Base-by-base conservation (phyloP, 371 early-diverging fungal species). In the Actinomucor elegans region DNA sequence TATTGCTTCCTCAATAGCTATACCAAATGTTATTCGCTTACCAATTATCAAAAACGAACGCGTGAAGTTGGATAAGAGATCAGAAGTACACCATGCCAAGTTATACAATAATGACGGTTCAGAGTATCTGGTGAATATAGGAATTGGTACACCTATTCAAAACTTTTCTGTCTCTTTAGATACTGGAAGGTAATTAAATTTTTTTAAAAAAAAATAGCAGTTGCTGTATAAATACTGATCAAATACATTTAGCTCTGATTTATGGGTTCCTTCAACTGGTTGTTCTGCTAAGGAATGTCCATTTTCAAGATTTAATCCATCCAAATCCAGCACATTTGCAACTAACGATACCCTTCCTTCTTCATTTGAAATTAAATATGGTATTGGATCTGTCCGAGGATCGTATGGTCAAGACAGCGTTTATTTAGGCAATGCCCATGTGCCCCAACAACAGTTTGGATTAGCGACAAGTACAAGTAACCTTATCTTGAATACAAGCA, bases 361-460 rank as follows among this genome's bases (percentile, higher is more conserved):
- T n/a, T n/a, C n/a, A n/a, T 66, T 66, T 20, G 11, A 24, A 1
- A 42, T 70, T 5, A 20, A 21, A 6, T 70, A 66, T 45, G 66
- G 66, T 18, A 45, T 57, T 24, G 71, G 71, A 31, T 32, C 37
- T 31, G 66, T 57, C 12, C 26, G 48, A 23, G 66, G 71, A 5
- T 32, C 44, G 1, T 63, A 59, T 52, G 71, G 42, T 11, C 51
- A 23, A 33, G 71, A 70, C 28, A 47, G 37, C n/a, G 61, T 62
- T 1, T 18, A 26, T 10, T 20, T 70, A 32, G 53, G 63, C 17
- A n/a, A 47, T 1, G 64, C 58, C 9, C 66, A 68, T 17, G 55
- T 68, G 3, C 24, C 47, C 2, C 47, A 68, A 4, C 67, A 69
- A 51, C 40, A 35, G 20, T 60, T 78, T 54, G 78, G 75, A 1